These are phyloP conservation scores for Orobanche coerulescens DNA, from an alignment of 257 asterid species.

Conservation along the genomic window DNA sequence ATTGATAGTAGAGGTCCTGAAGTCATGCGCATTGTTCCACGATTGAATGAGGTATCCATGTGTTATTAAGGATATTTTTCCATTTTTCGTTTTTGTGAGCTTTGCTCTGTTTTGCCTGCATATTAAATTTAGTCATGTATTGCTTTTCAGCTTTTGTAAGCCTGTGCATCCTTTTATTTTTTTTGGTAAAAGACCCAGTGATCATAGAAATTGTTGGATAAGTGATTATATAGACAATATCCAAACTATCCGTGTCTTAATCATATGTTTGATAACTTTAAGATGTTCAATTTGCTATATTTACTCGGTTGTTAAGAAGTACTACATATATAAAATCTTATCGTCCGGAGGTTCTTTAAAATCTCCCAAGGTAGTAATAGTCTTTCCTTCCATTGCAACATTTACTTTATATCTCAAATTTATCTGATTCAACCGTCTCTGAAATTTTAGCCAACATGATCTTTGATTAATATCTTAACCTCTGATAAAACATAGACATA, in stretches of 20 bases:
- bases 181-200: conserved; percentile 3
- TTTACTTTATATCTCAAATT: not conserved
- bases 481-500: conserved; percentile 1
- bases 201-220: not conserved
- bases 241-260: not conserved
- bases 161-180: not conserved
- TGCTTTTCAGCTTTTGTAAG: not conserved
- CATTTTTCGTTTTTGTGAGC: not conserved
- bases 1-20: conserved; percentile 99
- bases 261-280: conserved; percentile 2
- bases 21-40: conserved; percentile 91
- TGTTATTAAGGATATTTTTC: not conserved
- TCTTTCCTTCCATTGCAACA: not conserved
- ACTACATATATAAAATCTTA: not conserved
- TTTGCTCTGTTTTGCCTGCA: not conserved
- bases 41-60: conserved; percentile 70
- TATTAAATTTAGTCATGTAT: not conserved
- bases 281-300: conserved; percentile 11
- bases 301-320: not conserved
- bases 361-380: not conserved
- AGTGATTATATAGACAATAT: not conserved
- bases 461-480: not conserved
- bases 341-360: not conserved
- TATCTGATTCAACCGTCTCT: not conserved
- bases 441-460: not conserved